Evolutionary conservation across 768 basidiomycete species (phyloP).

Genomic region (Lactarius psammicola): DNA sequence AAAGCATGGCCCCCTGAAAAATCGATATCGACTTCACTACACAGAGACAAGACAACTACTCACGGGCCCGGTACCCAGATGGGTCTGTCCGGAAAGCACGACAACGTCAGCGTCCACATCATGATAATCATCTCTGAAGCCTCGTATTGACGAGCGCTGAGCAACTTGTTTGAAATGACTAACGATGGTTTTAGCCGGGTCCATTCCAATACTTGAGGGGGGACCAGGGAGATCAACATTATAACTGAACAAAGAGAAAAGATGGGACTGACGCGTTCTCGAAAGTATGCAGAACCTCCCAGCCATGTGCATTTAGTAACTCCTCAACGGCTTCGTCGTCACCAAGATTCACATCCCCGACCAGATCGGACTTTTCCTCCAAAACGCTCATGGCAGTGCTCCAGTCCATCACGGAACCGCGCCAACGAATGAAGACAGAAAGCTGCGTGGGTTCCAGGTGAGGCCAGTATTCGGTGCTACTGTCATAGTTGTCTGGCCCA

Average conservation of each 20-base stretch:
- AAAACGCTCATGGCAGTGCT: neutral
- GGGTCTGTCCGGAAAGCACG: slow-evolving; percentile 42
- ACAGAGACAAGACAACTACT: slow-evolving; percentile 26
- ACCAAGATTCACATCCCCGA: slow-evolving; percentile 22
- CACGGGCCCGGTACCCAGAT: slow-evolving; percentile 42
- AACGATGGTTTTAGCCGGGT: slow-evolving; percentile 44
- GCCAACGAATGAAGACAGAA: slow-evolving; percentile 8
- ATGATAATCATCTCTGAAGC: slow-evolving; percentile 42
- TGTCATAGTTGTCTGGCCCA: slow-evolving; percentile 23
- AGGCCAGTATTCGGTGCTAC: slow-evolving; percentile 19
- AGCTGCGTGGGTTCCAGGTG: slow-evolving; percentile 2
- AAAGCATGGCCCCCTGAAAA: slow-evolving; percentile 25
- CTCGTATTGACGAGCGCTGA: slow-evolving; percentile 39
- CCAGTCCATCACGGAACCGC: slow-evolving; percentile 10
- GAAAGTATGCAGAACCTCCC: slow-evolving; percentile 43
- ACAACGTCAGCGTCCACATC: slow-evolving; percentile 39
- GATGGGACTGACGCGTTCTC: slow-evolving; percentile 38
- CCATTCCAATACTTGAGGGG: slow-evolving; percentile 41
- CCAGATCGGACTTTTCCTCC: neutral
- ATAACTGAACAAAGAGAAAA: neutral
- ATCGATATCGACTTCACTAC: neutral
- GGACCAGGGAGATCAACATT: neutral
- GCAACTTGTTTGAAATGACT: slow-evolving; percentile 39
- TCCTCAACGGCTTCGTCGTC: slow-evolving; percentile 36
- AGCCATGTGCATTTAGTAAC: slow-evolving; percentile 41